These are phyloP conservation scores for Tritrichomonas foetus DNA, from an alignment of 208 protist genomes.

Conservation along the genomic window DNA sequence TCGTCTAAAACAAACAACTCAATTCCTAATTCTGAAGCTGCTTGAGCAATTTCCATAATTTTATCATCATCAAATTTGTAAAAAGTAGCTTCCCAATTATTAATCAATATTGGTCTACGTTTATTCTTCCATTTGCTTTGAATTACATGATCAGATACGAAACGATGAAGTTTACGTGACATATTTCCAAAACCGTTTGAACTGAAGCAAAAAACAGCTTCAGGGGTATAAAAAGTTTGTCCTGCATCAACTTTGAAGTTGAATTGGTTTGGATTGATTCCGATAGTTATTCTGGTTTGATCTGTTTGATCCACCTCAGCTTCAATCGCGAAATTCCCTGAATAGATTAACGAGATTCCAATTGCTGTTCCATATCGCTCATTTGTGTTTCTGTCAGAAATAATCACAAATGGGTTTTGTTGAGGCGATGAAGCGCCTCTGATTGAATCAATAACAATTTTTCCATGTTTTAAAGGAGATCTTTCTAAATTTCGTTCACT, in stretches of 20 bases:
- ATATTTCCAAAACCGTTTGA: not conserved
- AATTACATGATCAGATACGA: not conserved
- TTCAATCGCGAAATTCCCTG: not conserved
- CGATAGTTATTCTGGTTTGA: not conserved
- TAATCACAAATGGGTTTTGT: not conserved
- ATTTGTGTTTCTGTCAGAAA: not conserved
- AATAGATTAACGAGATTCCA: not conserved
- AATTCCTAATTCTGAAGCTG: not conserved
- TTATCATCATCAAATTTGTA: not conserved
- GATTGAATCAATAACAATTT: not conserved
- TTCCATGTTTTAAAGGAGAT: not conserved
- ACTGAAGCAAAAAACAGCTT: not conserved
- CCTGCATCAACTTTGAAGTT: not conserved
- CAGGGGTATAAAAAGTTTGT: not conserved
- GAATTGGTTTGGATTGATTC: not conserved
- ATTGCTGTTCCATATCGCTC: not conserved
- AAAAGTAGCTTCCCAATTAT: not conserved
- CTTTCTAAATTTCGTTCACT: not conserved
- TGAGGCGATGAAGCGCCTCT: not conserved
- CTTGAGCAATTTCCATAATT: not conserved
- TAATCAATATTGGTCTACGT: not conserved
- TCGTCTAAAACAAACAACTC: not conserved
- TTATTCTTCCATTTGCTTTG: not conserved
- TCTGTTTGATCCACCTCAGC: not conserved
- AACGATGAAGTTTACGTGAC: not conserved